Percentiles rank a stretch among this genome's conserved stretches.
phyloP scores from a whole-genome alignment of 129 eudicot genomes.

The Logfia minima region DNA sequence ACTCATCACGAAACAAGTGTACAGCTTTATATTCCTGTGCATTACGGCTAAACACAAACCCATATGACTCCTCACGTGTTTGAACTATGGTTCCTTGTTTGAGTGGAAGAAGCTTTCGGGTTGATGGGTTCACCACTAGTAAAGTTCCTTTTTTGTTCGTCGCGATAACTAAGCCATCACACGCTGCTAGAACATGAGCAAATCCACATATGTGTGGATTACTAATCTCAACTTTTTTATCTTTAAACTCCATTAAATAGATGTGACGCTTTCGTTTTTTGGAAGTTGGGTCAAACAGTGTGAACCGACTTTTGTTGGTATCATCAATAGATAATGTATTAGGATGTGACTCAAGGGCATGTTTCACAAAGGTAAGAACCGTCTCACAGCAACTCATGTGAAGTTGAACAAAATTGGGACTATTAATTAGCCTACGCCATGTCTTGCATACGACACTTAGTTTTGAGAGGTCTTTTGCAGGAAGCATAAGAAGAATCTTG shows the following conservation, averaged over 20 bases:
- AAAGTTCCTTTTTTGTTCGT: constrained; percentile 19
- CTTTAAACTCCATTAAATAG: constrained; percentile 28
- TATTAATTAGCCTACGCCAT: constrained; percentile 32
- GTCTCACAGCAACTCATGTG: constrained; percentile 34
- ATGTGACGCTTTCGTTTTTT: constrained; percentile 17
- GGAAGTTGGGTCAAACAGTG: constrained; percentile 25
- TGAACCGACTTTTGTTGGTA: constrained; percentile 8
- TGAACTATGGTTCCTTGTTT: constrained; percentile 38
- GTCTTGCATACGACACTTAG: constrained; percentile 37
- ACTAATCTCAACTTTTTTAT: constrained; percentile 13
- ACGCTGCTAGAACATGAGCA: constrained; percentile 35
- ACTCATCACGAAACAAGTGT: constrained; percentile 34
- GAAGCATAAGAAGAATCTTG: constrained; percentile 43
- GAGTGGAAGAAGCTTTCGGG: constrained; percentile 36
- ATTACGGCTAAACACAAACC: constrained; percentile 33
- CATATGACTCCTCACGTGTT: constrained; percentile 32
- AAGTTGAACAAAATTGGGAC: constrained; percentile 35
- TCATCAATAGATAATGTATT: constrained; percentile 27
- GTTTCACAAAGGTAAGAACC: constrained; percentile 31
- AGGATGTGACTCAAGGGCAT: constrained; percentile 19
- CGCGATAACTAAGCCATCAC: constrained; percentile 39
- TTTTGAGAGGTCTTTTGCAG: constrained; percentile 35
- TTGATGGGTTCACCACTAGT: constrained; percentile 39
- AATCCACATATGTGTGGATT: constrained; percentile 33
- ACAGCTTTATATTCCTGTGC: constrained; percentile 32